Conservation (phyloP, 1,139 yeast species). For the Blastobotrys proliferans region DNA sequence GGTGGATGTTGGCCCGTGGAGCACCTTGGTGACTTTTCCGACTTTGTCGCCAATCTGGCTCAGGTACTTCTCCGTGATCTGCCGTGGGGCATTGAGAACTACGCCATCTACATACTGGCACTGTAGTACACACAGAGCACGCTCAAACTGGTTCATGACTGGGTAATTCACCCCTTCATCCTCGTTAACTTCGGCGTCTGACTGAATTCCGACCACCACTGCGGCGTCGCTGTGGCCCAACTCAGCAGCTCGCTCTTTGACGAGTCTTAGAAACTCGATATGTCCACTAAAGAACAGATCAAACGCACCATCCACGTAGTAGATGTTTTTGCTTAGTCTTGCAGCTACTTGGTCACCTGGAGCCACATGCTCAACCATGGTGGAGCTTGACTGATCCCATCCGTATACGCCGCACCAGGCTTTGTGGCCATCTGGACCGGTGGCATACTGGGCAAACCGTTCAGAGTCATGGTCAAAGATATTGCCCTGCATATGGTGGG, state of each 20-base stretch:
- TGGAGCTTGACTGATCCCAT: constrained; percentile 21
- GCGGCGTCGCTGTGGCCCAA: constrained; percentile 37
- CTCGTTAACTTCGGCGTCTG: constrained; percentile 54
- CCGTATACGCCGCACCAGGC: constrained; percentile 60
- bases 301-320: constrained; percentile 79
- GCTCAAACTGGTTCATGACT: constrained; percentile 81
- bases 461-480: constrained; percentile 25
- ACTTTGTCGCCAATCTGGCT: constrained; percentile 25
- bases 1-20: constrained; percentile 59
- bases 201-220: constrained; percentile 68
- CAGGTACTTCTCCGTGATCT: constrained; percentile 44
- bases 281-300: constrained; percentile 95
- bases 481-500: constrained; percentile 50
- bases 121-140: constrained; percentile 82
- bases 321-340: constrained; percentile 32
- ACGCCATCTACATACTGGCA: constrained; percentile 81
- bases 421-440: constrained; percentile 58
- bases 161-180: constrained; percentile 70
- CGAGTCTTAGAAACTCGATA: constrained; percentile 59
- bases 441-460: constrained; percentile 56
- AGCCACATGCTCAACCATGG: constrained; percentile 27
- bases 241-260: constrained; percentile 33
- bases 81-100: constrained; percentile 63
- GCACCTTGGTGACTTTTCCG: constrained; percentile 45
- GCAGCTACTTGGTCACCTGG: constrained; percentile 28